phyloP scores from a whole-genome alignment of 2,329 filamentous ascomycete species.

The Fusarium sp. region DNA sequence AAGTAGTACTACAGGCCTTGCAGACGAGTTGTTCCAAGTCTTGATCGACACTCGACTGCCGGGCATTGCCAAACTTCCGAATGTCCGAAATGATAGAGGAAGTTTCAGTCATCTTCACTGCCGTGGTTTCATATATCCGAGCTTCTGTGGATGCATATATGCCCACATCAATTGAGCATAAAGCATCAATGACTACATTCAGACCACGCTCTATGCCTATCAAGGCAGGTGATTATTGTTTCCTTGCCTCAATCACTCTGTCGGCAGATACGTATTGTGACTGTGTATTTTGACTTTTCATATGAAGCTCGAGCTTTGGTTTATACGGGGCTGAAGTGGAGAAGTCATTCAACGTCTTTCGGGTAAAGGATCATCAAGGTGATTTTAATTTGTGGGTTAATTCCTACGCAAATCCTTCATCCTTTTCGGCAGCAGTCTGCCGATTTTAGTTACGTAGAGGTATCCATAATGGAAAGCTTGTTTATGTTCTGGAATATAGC shows the following conservation, averaged over 20 bases:
- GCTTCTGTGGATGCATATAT: background rate
- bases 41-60: background rate
- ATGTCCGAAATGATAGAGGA: accelerated
- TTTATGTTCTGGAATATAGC: background rate
- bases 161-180: background rate
- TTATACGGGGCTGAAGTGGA: background rate
- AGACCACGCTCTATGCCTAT: background rate
- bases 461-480: background rate
- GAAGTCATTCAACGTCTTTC: background rate
- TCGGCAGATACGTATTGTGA: background rate
- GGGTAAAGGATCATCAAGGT: background rate
- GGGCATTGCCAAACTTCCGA: background rate
- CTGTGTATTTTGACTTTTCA: background rate
- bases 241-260: background rate
- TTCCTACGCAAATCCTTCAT: background rate
- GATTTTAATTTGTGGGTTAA: background rate
- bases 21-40: accelerated
- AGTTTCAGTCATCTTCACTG: background rate
- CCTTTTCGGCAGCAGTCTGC: background rate
- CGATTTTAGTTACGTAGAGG: no score
- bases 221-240: background rate
- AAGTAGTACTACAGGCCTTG: background rate
- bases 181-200: background rate
- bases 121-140: background rate
- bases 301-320: background rate